Evolutionary conservation across 148 eudicot genomes (phyloP).

Genomic region (Polygonum maritimum): DNA sequence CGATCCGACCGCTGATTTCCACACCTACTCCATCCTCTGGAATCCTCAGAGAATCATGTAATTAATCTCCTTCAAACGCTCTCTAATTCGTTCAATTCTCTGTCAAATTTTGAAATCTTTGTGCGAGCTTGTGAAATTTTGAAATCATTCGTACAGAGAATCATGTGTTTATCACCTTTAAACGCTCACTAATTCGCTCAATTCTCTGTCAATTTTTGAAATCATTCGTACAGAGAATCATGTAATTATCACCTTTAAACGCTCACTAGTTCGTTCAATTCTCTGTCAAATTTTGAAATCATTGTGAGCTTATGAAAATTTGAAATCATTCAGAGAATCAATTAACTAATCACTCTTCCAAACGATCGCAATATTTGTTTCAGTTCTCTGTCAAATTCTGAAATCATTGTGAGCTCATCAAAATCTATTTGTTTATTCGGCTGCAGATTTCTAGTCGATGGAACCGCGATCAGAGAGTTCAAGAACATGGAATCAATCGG

Average conservation of each 20-base stretch:
- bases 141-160: too few relatives aligned
- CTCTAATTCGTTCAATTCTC: too few relatives aligned
- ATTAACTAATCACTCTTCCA: too few relatives aligned
- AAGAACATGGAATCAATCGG: conserved; percentile 15
- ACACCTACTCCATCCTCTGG: conserved; percentile 15
- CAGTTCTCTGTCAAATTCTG: too few relatives aligned
- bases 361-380: too few relatives aligned
- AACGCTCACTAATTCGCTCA: too few relatives aligned
- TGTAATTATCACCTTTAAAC: not conserved
- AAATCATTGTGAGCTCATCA: not conserved
- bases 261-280: too few relatives aligned
- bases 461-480: conserved; percentile 11
- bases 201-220: too few relatives aligned
- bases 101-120: not conserved
- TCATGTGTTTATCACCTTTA: not conserved
- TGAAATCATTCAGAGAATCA: not conserved
- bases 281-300: too few relatives aligned
- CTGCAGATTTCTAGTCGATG: conserved; percentile 10
- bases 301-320: not conserved
- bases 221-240: conserved; percentile 8
- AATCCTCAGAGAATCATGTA: conserved; percentile 14
- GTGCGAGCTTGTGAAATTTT: not conserved
- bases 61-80: too few relatives aligned
- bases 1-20: conserved; percentile 9
- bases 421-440: too few relatives aligned